Percentiles rank a stretch among this genome's conserved stretches.
phyloP scores from a whole-genome alignment of 2,329 filamentous ascomycete species.

The Ilyonectria sp. region DNA sequence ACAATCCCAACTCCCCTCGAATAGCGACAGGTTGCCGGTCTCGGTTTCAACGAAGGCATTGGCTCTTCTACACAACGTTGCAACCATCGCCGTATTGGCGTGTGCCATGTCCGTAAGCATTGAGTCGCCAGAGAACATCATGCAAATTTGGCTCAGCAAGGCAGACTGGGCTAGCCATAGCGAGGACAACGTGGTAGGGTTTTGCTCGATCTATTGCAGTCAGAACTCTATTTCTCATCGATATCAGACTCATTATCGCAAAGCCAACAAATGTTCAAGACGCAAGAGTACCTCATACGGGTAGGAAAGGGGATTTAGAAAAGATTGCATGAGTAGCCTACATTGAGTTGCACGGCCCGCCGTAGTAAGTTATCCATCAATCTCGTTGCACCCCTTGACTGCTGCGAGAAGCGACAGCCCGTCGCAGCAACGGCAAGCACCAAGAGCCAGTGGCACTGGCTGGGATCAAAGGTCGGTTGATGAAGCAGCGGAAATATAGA shows the following conservation, averaged over 20 bases:
- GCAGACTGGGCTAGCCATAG: background rate
- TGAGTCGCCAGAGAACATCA: background rate
- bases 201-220: background rate
- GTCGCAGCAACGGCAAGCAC: background rate
- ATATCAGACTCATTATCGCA: background rate
- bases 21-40: background rate
- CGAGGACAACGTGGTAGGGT: background rate
- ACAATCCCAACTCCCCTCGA: background rate
- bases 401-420: background rate
- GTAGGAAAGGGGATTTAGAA: background rate
- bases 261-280: background rate
- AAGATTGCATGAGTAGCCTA: background rate
- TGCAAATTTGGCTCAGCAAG: background rate
- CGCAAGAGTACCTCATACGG: background rate
- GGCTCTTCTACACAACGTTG: background rate
- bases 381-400: background rate
- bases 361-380: background rate
- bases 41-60: background rate
- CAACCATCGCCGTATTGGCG: background rate
- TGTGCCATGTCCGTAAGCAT: constrained; percentile 1
- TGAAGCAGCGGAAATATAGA: background rate
- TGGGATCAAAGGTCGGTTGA: background rate
- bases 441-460: background rate
- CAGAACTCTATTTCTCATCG: background rate
- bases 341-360: constrained; percentile 1